Conservation (phyloP, 1,284 basidiomycete genomes). For the Neolentinus lepideus region DNA sequence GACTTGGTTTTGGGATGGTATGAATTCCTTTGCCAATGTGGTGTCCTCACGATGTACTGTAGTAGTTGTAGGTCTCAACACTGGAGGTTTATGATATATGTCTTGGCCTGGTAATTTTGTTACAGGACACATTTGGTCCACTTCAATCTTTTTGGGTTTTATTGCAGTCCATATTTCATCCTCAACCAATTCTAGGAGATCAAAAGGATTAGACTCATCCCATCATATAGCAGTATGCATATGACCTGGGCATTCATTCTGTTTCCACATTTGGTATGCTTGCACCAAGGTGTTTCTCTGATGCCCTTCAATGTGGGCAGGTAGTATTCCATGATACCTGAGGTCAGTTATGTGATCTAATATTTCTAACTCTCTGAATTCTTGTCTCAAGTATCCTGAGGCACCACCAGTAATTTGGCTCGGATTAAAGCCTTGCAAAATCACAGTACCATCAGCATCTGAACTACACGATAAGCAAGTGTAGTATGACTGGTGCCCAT, state of each 20-base stretch:
- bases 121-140: not conserved
- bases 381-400: constrained; percentile 15
- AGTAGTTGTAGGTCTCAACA: not conserved
- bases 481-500: constrained; percentile 25
- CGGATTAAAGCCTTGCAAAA: constrained; percentile 22
- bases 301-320: constrained; percentile 10
- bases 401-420: constrained; percentile 14
- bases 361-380: constrained; percentile 24
- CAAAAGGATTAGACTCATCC: not conserved
- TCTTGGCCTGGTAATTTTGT: not conserved
- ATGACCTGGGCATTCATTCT: constrained; percentile 9
- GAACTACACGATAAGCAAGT: constrained; percentile 27
- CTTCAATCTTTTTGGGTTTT: not conserved
- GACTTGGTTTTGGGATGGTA: not conserved
- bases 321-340: constrained; percentile 14
- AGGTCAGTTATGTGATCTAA: constrained; percentile 25
- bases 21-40: not conserved
- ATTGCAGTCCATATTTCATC: not conserved
- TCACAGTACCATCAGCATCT: constrained; percentile 21
- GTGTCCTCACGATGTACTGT: too few species aligned
- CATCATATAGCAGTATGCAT: constrained; percentile 4
- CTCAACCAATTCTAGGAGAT: not conserved
- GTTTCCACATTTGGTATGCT: constrained; percentile 12
- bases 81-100: not conserved
- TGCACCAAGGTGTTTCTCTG: constrained; percentile 12